phyloP scores from a whole-genome alignment of 2,329 filamentous ascomycete genomes.

The Neophaeococcomyces mojaviensis region DNA sequence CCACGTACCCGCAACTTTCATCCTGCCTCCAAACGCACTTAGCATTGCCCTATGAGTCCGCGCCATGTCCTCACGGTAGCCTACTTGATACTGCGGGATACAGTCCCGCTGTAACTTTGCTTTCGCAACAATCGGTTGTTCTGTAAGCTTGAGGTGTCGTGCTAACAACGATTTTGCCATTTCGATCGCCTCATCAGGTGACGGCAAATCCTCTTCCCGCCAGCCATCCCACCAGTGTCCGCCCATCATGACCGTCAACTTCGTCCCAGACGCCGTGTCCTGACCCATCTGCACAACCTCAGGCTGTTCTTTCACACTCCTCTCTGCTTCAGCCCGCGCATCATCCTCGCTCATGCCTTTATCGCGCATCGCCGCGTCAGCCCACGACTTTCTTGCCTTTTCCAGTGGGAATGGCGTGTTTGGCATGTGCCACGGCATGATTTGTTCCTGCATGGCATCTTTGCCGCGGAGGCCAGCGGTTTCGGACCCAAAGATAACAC shows the following conservation, averaged over 20 bases:
- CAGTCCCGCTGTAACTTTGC: constrained; percentile 61
- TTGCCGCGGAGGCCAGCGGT: constrained; percentile 32
- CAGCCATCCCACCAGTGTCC: constrained; percentile 81
- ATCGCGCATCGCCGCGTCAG: neutral
- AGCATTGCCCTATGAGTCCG: constrained; percentile 49
- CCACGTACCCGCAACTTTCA: constrained; percentile 54
- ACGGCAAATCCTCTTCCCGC: constrained; percentile 48
- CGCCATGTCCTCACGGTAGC: constrained; percentile 60
- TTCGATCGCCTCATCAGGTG: constrained; percentile 55
- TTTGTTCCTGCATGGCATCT: neutral
- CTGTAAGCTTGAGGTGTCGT: constrained; percentile 66
- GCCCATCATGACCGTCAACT: constrained; percentile 88
- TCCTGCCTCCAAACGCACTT: constrained; percentile 50
- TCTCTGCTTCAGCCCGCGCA: too few species aligned
- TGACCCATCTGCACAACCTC: constrained; percentile 37
- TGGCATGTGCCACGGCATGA: neutral
- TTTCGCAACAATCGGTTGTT: constrained; percentile 53
- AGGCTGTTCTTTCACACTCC: too few species aligned
- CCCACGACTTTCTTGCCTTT: neutral
- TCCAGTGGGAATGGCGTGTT: neutral
- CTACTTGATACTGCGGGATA: constrained; percentile 84
- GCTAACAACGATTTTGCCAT: constrained; percentile 65
- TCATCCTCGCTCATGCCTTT: too few species aligned
- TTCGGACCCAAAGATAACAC: constrained; percentile 85
- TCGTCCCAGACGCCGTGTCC: constrained; percentile 60